Evolutionary conservation across 2,329 filamentous ascomycete genomes (phyloP), one percentile per base, ranked within the genome.

Genomic region (Penicillium vulpinum): DNA sequence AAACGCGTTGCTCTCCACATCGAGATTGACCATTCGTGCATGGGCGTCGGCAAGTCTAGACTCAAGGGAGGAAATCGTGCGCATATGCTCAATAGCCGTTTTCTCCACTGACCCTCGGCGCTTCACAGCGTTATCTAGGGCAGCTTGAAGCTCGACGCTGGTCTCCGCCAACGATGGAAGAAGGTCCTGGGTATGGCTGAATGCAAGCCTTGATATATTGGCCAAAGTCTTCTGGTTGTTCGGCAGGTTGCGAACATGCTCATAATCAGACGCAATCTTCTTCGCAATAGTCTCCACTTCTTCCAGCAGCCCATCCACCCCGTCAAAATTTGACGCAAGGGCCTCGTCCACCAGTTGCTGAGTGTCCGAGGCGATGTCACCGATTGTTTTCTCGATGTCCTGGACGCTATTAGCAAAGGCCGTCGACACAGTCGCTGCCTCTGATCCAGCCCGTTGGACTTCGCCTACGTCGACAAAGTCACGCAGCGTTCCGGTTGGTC

Each of bases 181-280:
- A 53, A 87, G 82, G 57, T 87, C 86, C 51, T 83, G 79, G 2
- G 85, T 88, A 64, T 88, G 85, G 24, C 83, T 77, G 16, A 87
- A 76, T 18, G 85, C 86, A 75, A 87, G 85, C 67, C 87, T 85
- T 13, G 85, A 87, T 15, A 84, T 81, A 61, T 83, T 83, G 7
- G 83, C 78, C 38, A 86, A 76, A 5, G 84, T 82, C 64, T 87
- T 88, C n/a, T 87, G 78, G 39, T 87, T 87, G 61, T 85, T 85
- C 1, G 85, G 79, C 61, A 92, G 87, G 6, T 83, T 82, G 43
- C 91, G 78, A 11, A 91, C 85, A 62, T 90, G 88, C 64, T 92
- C 88, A 69, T 91, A 90, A 73, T 97, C 94, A 6, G 88, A 90
- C 46, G 88, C 86, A 48, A 99, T 89, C 75, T 97, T 97, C 67